Base-by-base conservation (phyloP, 228 moss, liverwort and hornwort genomes). In the Sphagnum magellanicum region DNA sequence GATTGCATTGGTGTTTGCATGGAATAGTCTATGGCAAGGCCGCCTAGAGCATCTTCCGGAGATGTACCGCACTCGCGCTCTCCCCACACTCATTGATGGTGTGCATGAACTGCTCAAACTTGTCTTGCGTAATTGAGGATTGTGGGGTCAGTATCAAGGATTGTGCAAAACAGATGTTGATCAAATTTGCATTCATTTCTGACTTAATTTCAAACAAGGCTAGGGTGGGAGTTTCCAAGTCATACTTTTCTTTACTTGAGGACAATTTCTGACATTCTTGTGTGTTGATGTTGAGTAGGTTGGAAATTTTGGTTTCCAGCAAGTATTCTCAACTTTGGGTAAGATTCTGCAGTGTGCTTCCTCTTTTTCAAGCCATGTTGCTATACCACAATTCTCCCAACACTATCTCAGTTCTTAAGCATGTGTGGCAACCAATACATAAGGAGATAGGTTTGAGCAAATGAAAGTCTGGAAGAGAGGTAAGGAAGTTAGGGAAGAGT, bases 281-380 rank as follows among this genome's bases (percentile, higher is more conserved):
- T 55, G 9, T 53, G 50, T 49, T 50, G 10, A 48, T 32, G 51
- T 14, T 66, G 66, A 64, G 58, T 85, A 90, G 90, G 98, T 59
- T 98, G 98, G 98, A 98, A 98, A 77, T 93, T 98, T 59, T 98
- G 98, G 98, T 83, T 93, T 13, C 93, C 93, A 49, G 91, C 90
- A 50, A 88, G 91, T 52, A 86, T 91, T 49, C 75, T 97, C 58
- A 97, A 93, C 68, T 97, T 97, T 65, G 93, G 97, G 79, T 92
- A 71, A 67, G 6, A 14, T 6, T 16, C 49, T 51, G 1, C 67
- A 12, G 55, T 55, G 55, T 55, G 9, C 12, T 55, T 8, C 55
- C 55, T 55, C 55, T 55, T 55, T 32, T 32, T 32, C 32, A 32
- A 32, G 3, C 32, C 3, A 32, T 32, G 32, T 32, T 32, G 32